Conservation (phyloP, 495 filamentous ascomycete species). For the Glutinoglossum americanum region DNA sequence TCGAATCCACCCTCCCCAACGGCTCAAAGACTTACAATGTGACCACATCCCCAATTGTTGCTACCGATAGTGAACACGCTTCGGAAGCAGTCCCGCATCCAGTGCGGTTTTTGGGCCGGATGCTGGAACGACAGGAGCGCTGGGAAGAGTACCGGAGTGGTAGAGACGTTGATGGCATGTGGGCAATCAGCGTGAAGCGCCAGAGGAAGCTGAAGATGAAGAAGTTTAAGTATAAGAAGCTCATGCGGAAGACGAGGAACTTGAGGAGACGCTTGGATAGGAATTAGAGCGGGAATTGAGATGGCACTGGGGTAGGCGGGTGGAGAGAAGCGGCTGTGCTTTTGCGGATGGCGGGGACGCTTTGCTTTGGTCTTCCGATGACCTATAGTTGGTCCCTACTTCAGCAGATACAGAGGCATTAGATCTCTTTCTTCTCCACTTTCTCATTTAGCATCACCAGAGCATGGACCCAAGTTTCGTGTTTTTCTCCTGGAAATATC, state of each 20-base stretch:
- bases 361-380: neutral
- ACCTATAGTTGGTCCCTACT: neutral
- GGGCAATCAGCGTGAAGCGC: constrained; percentile 68
- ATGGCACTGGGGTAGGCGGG: too few relatives aligned
- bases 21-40: constrained; percentile 41
- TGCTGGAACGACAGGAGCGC: constrained; percentile 26
- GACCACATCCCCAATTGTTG: constrained; percentile 6
- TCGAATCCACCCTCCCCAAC: constrained; percentile 47
- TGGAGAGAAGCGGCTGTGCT: too few relatives aligned
- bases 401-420: neutral
- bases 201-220: constrained; percentile 93
- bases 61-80: neutral
- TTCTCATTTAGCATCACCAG: neutral
- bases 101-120: constrained; percentile 26
- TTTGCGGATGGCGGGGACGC: neutral
- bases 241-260: constrained; percentile 80
- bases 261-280: constrained; percentile 69
- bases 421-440: neutral
- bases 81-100: neutral
- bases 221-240: constrained; percentile 99
- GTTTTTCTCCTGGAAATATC: too few relatives aligned
- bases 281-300: constrained; percentile 12
- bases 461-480: neutral
- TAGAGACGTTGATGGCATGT: constrained; percentile 17
- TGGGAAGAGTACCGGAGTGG: constrained; percentile 22